Percentiles rank a stretch among this genome's conserved stretches.
Conservation (phyloP, 2,329 filamentous ascomycete species). For the Aspergillus viridinutans region DNA sequence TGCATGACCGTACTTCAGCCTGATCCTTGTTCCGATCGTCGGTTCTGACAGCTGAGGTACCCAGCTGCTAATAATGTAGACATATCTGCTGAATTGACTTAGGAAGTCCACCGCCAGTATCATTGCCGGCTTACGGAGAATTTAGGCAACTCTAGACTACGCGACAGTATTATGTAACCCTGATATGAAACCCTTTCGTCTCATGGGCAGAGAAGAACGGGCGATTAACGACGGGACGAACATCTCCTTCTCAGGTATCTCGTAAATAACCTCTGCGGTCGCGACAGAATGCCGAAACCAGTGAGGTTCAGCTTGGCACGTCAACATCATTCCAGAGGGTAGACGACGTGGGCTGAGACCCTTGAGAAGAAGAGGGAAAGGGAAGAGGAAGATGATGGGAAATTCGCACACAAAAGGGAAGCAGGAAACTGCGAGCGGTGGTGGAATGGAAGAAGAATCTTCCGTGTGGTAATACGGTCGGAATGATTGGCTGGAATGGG, state of each 20-base stretch:
- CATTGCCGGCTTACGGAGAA: neutral
- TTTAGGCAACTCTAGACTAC: neutral
- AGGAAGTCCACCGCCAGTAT: neutral
- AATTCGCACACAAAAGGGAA: constrained; percentile 16
- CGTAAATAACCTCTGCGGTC: constrained; percentile 32
- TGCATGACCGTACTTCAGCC: neutral
- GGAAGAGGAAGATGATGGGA: constrained; percentile 8
- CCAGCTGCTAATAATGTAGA: neutral
- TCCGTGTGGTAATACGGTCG: constrained; percentile 32
- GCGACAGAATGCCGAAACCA: constrained; percentile 46
- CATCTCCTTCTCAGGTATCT: constrained; percentile 38
- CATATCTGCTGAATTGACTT: neutral
- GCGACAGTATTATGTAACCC: constrained; percentile 36
- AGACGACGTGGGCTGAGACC: constrained; percentile 39
- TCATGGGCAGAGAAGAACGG: constrained; percentile 45
- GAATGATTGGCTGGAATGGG: constrained; percentile 30
- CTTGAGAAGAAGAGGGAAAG: constrained; percentile 25
- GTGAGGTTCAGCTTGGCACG: constrained; percentile 36
- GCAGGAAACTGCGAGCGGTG: constrained; percentile 2
- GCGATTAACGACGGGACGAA: constrained; percentile 48
- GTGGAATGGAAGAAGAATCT: constrained; percentile 31
- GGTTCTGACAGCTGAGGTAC: too few relatives aligned
- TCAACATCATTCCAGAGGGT: constrained; percentile 37
- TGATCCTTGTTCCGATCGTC: neutral
- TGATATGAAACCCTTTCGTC: constrained; percentile 48